phyloP scores from a whole-genome alignment of 805 yeast species.

The Jamesozyma gamospora region DNA sequence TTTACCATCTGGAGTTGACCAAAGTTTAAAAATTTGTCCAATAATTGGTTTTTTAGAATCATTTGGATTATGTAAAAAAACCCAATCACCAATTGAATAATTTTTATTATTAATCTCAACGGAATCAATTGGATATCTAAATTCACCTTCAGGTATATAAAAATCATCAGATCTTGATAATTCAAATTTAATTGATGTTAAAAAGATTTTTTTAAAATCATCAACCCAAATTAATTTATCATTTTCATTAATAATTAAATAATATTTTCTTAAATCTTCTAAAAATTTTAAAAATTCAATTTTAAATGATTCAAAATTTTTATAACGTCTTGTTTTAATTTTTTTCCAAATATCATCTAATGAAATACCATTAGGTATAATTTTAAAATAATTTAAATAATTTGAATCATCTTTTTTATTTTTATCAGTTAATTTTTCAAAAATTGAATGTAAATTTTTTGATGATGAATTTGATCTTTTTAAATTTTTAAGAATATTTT shows the following conservation, averaged over 20 bases:
- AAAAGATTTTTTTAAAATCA: slow-evolving; percentile 51
- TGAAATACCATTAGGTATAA: slow-evolving; percentile 50
- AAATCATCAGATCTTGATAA: slow-evolving; percentile 75
- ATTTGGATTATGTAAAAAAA: slow-evolving; percentile 74
- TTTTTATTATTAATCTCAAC: slow-evolving; percentile 59
- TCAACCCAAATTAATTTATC: slow-evolving; percentile 52
- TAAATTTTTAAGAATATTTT: slow-evolving; percentile 70
- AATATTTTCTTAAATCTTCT: slow-evolving; percentile 59
- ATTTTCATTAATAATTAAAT: slow-evolving; percentile 39
- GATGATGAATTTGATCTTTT: slow-evolving; percentile 46
- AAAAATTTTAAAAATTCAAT: slow-evolving; percentile 69
- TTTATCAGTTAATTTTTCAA: slow-evolving; percentile 86
- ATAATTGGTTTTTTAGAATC: slow-evolving; percentile 85
- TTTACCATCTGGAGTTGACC: slow-evolving; percentile 75
- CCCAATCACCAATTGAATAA: slow-evolving; percentile 92
- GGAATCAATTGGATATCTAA: slow-evolving; percentile 73
- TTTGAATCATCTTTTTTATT: slow-evolving; percentile 10
- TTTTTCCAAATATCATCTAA: slow-evolving; percentile 68
- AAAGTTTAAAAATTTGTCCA: slow-evolving; percentile 86
- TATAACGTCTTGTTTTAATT: slow-evolving; percentile 77
- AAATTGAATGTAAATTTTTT: slow-evolving; percentile 46
- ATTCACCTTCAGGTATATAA: slow-evolving; percentile 47
- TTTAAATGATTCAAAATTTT: slow-evolving; percentile 63
- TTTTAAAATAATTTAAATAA: slow-evolving; percentile 36
- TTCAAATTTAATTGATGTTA: slow-evolving; percentile 52